Conservation (phyloP, 1,284 basidiomycete species). For the Cryptococcus hybrid region DNA sequence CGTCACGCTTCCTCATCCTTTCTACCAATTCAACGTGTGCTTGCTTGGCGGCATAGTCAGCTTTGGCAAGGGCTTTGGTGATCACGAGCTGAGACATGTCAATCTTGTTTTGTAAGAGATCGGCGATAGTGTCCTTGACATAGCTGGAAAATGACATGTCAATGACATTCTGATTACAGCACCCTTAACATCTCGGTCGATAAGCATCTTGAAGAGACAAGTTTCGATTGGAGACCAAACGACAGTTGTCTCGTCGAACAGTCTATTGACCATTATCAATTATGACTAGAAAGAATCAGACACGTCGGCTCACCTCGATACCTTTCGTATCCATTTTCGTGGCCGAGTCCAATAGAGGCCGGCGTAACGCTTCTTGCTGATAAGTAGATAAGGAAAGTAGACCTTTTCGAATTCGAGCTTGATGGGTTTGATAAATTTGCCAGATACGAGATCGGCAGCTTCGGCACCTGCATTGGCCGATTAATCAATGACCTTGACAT, state of each 20-base stretch:
- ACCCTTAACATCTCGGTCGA: conserved; percentile 85
- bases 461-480: conserved; percentile 65
- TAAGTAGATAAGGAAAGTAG: conserved; percentile 93
- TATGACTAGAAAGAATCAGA: background rate
- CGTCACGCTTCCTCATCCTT: conserved; percentile 91
- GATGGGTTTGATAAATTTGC: conserved; percentile 89
- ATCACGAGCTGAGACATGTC: conserved; percentile 98
- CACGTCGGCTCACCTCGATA: conserved; percentile 70
- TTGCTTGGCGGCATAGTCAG: conserved; percentile 65
- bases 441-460: conserved; percentile 89
- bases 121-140: conserved; percentile 86
- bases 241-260: conserved; percentile 92
- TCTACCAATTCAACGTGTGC: conserved; percentile 93
- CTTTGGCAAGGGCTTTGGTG: conserved; percentile 89
- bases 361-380: conserved; percentile 96
- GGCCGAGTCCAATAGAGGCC: conserved; percentile 92
- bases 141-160: conserved; percentile 59
- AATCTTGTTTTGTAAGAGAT: conserved; percentile 89
- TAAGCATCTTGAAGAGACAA: conserved; percentile 93
- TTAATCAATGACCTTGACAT: background rate
- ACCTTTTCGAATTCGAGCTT: conserved; percentile 99
- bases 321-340: conserved; percentile 99
- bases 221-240: conserved; percentile 95
- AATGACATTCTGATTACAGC: conserved; percentile 50
- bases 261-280: conserved; percentile 58